Evolutionary conservation across 768 basidiomycete species (phyloP).

Genomic region (Leccinum rimulosum): DNA sequence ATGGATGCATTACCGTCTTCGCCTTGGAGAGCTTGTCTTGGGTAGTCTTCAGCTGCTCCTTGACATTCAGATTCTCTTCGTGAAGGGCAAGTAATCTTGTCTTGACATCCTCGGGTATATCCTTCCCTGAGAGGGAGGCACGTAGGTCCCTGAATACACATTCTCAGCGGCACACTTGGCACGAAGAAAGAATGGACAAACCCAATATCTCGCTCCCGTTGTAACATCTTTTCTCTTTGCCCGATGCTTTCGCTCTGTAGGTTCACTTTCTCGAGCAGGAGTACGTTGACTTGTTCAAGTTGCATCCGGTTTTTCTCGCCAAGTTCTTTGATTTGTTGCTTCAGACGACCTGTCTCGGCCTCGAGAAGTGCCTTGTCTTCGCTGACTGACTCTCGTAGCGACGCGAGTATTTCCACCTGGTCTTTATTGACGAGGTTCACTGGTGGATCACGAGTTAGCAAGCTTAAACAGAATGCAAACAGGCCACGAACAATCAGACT

Average conservation of each 20-base stretch:
- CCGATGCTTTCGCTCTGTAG: conserved; percentile 89
- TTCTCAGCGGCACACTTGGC: neutral
- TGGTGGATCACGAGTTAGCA: conserved; percentile 30
- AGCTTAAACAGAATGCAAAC: neutral
- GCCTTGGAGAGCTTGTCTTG: conserved; percentile 82
- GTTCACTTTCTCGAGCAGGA: conserved; percentile 90
- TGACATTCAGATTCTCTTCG: conserved; percentile 70
- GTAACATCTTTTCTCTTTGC: conserved; percentile 82
- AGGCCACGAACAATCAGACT: conserved; percentile 70
- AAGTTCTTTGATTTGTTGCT: conserved; percentile 66
- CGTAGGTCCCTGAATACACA: conserved; percentile 63
- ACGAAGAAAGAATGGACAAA: conserved; percentile 32
- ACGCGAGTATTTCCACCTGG: conserved; percentile 85
- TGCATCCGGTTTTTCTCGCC: conserved; percentile 88
- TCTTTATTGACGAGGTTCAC: conserved; percentile 92
- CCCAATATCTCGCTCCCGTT: conserved; percentile 85
- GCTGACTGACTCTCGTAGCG: conserved; percentile 83
- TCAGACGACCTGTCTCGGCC: conserved; percentile 60
- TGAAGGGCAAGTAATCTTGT: conserved; percentile 69
- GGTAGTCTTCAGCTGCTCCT: conserved; percentile 66
- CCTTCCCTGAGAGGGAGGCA: conserved; percentile 72
- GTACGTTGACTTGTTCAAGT: conserved; percentile 78
- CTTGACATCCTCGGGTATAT: conserved; percentile 81
- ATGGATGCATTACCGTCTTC: conserved; percentile 49
- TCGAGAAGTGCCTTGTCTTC: conserved; percentile 82